These are phyloP conservation scores for Flaveria brownii DNA, from an alignment of 129 eudicot species.

Conservation along the genomic window DNA sequence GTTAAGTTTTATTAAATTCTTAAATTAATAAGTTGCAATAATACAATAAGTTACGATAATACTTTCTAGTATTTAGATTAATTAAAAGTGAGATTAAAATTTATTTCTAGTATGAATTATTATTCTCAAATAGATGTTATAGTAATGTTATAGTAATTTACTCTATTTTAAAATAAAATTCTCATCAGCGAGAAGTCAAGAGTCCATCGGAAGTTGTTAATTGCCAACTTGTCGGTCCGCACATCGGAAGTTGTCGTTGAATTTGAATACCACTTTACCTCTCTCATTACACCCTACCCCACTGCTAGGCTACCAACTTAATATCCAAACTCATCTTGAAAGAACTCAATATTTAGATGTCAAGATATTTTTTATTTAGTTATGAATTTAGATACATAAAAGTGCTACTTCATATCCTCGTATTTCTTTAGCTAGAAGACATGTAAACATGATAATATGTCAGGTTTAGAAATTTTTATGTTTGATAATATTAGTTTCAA, in stretches of 20 bases:
- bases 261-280: constrained; percentile 9
- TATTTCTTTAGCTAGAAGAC: neutral
- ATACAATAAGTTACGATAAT: too few relatives aligned
- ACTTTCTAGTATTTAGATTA: too few relatives aligned
- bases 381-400: neutral
- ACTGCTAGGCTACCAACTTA: neutral
- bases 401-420: neutral
- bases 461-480: too few relatives aligned
- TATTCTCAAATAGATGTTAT: too few relatives aligned
- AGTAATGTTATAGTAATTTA: too few relatives aligned
- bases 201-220: neutral
- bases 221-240: neutral
- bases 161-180: too few relatives aligned
- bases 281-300: constrained; percentile 21
- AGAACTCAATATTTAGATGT: neutral
- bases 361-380: neutral
- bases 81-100: too few relatives aligned
- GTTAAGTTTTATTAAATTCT: too few relatives aligned
- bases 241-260: neutral
- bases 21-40: too few relatives aligned
- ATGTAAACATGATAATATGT: neutral
- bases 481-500: too few relatives aligned
- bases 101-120: too few relatives aligned
- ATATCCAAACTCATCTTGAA: neutral
- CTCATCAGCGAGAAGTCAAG: neutral